phyloP scores from a whole-genome alignment of 371 early-diverging fungal genomes.

The Mortierella sp. region DNA sequence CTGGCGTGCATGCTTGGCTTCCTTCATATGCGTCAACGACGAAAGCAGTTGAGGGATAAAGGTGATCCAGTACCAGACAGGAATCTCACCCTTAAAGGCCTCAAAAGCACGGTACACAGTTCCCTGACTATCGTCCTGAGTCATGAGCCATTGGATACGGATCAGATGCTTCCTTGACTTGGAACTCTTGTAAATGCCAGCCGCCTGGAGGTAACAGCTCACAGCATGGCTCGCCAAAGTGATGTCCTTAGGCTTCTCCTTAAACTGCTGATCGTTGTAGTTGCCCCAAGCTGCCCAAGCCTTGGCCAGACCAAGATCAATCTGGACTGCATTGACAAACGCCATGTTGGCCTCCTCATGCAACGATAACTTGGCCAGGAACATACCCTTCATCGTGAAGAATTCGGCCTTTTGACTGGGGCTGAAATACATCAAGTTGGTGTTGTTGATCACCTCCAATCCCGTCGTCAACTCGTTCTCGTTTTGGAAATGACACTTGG shows the following conservation, averaged over 20 bases:
- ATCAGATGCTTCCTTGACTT: conserved; percentile 92
- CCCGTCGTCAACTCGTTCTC: conserved; percentile 91
- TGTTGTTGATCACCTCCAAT: conserved; percentile 98
- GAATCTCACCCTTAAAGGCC: conserved; percentile 88
- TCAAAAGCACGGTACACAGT: conserved; percentile 87
- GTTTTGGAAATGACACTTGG: conserved; percentile 95
- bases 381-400: conserved; percentile 94
- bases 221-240: conserved; percentile 93
- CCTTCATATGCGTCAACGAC: conserved; percentile 76
- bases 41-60: conserved; percentile 96
- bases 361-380: conserved; percentile 87
- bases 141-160: conserved; percentile 94
- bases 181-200: conserved; percentile 86
- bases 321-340: conserved; percentile 94
- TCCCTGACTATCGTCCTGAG: conserved; percentile 86
- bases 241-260: conserved; percentile 82
- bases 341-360: conserved; percentile 93
- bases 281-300: conserved; percentile 99
- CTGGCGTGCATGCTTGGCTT: conserved; percentile 81
- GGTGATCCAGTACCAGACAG: conserved; percentile 98
- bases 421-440: conserved; percentile 96
- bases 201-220: conserved; percentile 97
- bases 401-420: conserved; percentile 97
- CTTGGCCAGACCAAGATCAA: conserved; percentile 88
- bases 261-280: conserved; percentile 92